phyloP scores from a whole-genome alignment of 2,329 filamentous ascomycete genomes.

The Cordyceps cicadae region DNA sequence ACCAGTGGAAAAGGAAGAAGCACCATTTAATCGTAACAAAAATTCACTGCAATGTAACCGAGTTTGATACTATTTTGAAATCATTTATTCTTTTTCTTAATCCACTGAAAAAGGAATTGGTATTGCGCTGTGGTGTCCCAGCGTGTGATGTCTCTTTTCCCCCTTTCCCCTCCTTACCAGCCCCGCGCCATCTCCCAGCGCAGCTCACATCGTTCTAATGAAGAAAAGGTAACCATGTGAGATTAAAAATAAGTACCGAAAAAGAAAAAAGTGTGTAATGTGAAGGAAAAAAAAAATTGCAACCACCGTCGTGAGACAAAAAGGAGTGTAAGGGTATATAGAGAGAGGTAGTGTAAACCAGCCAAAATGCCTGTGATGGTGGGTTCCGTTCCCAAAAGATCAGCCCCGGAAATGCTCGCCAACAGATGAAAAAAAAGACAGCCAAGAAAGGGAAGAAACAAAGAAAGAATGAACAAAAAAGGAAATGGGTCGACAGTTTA shows the following conservation, averaged over 20 bases:
- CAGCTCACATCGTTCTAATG: not conserved
- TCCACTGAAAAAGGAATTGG: not conserved
- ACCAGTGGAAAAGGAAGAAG: too few relatives aligned
- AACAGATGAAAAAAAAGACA: not conserved
- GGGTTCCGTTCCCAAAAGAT: not conserved
- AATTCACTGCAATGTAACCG: not conserved
- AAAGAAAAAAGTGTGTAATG: not conserved
- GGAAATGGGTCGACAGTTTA: not conserved
- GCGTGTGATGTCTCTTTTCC: not conserved
- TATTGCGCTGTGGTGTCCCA: constrained; percentile 6
- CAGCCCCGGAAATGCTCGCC: not conserved
- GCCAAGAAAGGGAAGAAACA: not conserved
- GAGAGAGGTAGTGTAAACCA: not conserved
- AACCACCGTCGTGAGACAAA: not conserved
- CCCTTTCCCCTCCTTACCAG: not conserved
- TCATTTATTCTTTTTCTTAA: not conserved
- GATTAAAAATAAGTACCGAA: not conserved
- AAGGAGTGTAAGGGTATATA: not conserved
- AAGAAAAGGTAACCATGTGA: not conserved
- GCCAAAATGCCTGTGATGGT: not conserved
- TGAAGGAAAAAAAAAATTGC: not conserved
- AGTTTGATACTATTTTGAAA: not conserved
- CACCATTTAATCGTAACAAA: too few relatives aligned
- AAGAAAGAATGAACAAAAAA: not conserved
- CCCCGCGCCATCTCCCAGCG: not conserved